Percentiles rank a stretch among this genome's conserved stretches.
Conservation (phyloP, 305 asterid genomes). For the Petunia hybrid region DNA sequence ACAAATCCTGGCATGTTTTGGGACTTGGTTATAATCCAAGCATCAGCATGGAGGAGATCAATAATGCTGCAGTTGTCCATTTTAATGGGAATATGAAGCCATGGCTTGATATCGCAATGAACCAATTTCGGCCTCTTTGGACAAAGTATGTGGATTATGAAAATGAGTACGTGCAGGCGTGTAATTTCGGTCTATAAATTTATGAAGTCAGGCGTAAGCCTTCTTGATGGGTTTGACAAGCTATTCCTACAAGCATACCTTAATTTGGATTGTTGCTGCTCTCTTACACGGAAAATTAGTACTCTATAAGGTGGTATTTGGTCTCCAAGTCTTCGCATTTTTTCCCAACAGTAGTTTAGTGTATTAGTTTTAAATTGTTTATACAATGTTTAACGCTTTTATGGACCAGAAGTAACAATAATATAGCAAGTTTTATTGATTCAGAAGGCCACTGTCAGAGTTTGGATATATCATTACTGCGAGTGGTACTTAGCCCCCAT, state of each 20-base stretch:
- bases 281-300: slow-evolving; percentile 31
- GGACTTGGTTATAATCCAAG: slow-evolving; percentile 60
- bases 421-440: background rate
- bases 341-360: background rate
- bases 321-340: background rate
- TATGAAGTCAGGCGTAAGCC: background rate
- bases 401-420: slow-evolving; percentile 27
- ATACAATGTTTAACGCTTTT: slow-evolving; percentile 3
- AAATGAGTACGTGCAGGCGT: slow-evolving; percentile 47
- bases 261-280: slow-evolving; percentile 23
- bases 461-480: slow-evolving; percentile 17
- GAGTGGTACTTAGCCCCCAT: background rate
- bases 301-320: slow-evolving; percentile 1
- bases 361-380: slow-evolving; percentile 30
- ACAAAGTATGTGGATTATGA: slow-evolving; percentile 56
- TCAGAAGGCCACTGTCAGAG: background rate
- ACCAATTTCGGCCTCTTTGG: slow-evolving; percentile 55
- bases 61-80: slow-evolving; percentile 60
- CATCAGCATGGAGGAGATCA: slow-evolving; percentile 54
- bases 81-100: slow-evolving; percentile 60
- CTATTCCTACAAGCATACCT: slow-evolving; percentile 27
- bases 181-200: slow-evolving; percentile 45
- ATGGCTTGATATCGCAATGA: slow-evolving; percentile 61
- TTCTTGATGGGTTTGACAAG: slow-evolving; percentile 30
- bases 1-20: slow-evolving; percentile 61